Base-by-base conservation (phyloP, 495 filamentous ascomycete species). In the Hypoxylon subgilvum region DNA sequence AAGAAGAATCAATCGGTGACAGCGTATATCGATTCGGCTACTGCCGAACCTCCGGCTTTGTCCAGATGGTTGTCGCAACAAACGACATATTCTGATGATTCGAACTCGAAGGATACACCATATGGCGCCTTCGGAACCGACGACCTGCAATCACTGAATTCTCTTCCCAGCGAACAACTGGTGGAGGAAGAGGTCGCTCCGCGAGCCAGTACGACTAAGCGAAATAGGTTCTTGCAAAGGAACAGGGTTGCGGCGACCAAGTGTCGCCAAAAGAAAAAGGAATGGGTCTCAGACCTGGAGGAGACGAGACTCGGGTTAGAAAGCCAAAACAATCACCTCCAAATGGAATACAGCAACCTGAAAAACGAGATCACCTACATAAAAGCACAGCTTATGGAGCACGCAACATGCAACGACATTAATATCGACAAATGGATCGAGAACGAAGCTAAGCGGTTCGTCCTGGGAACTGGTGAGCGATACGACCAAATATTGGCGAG, bases 161-260 rank as follows among this genome's bases (percentile, higher is more conserved):
- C 43, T 13, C 13, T 17, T 34, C 35, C 30, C 18, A 40, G 21
- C 8, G 57, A 53, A 28, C 39, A 39, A 14, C 7, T 2, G 8
- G 53, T 8, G 22, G 16, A 40, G 16, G 34, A 21, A n/a, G 14
- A 30, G 18, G 48, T 14, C 12, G 6, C 1, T 12, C 17, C 3
- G 23, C 66, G 45, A 8, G 59, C 64, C 22, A 68, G 69, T n/a
- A 52, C 53, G 2, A 44, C 48, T 0, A 78, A 74, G 34, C 62
- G 77, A 22, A 69, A 63, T 43, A 74, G 76, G 53, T 85, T 90
- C 67, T 79, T 94, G 21, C 88, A 94, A 65, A 84, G 89, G 18
- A 96, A 96, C 65, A 84, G 91, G 3, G 68, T 92, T 3, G 91
- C 91, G 4, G 91, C 91, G 0, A 90, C 84, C 71, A 96, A 95